Base-by-base conservation (phyloP, 805 yeast genomes). In the Ogataea pini region DNA sequence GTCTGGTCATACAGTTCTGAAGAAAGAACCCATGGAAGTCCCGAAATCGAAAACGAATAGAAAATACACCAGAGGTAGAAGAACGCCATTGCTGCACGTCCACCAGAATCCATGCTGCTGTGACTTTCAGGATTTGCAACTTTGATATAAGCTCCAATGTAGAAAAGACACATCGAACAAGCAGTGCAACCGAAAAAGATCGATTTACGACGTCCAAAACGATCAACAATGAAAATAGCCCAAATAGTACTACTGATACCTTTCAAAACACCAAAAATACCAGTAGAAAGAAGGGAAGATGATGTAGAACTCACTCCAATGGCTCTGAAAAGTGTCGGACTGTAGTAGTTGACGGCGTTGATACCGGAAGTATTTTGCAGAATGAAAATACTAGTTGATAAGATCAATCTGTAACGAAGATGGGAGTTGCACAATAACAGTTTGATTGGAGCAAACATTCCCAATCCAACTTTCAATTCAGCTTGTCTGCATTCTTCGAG, bases 331-430 rank as follows among this genome's bases (percentile, higher is more conserved):
- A 75, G 69, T 1, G 72, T 63, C 10, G 77, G 77, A 9, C 78
- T 72, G 52, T 75, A 75, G 59, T 75, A 75, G 20, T 73, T 72
- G 47, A 75, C 66, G 17, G 79, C 78, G 56, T 73, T 73, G 52
- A 74, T 72, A 29, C 80, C 79, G 27, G 69, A 63, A n/a, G 60
- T 50, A 31, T 58, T 54, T 41, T 53, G 56, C 38, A 56, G 44
- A 31, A 62, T 47, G n/a, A 63, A 34, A 17, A 60, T 55, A 49
- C 68, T 57, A 14, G 39, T 32, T 9, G 46, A 32, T 14, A 42
- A 32, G 9, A 42, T 10, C 25, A 42, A 39, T 54, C 64, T 55
- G 25, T 53, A 49, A 17, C 63, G 48, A 34, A 55, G 58, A 42
- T 50, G 61, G 49, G 51, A 58, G 39, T 36, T 59, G 46, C 19